Conservation (phyloP, 768 basidiomycete genomes). For the Heimioporus sp. region DNA sequence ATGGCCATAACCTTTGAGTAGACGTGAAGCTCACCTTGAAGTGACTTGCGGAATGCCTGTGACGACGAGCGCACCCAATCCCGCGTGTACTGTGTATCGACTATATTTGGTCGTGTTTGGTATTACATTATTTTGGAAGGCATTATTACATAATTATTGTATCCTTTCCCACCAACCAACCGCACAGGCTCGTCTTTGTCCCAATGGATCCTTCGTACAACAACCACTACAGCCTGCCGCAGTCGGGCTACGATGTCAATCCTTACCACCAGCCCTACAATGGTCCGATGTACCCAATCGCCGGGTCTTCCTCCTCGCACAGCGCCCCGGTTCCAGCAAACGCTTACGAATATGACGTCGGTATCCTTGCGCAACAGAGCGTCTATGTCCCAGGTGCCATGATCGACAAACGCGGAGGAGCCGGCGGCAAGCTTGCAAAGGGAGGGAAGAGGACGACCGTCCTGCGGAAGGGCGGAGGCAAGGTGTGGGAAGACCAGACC, state of each 20-base stretch:
- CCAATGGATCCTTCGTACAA: conserved; percentile 36
- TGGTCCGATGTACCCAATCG: conserved; percentile 68
- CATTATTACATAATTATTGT: conserved; percentile 15
- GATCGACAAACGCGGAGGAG: conserved; percentile 83
- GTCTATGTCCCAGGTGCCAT: conserved; percentile 91
- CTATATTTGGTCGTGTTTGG: conserved; percentile 32
- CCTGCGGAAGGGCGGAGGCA: conserved; percentile 91
- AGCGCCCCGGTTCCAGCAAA: conserved; percentile 82
- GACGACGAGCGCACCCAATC: conserved; percentile 23
- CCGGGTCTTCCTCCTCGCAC: conserved; percentile 64
- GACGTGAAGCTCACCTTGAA: conserved; percentile 39
- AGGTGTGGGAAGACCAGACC: conserved; percentile 98
- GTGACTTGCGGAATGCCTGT: conserved; percentile 29
- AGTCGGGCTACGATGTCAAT: conserved; percentile 61
- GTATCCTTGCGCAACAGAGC: conserved; percentile 86
- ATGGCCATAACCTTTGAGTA: background rate
- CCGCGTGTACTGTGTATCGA: conserved; percentile 9
- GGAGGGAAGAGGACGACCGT: conserved; percentile 94
- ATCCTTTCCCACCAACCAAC: background rate
- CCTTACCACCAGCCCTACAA: conserved; percentile 81
- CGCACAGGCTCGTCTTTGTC: background rate
- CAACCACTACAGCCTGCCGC: conserved; percentile 52
- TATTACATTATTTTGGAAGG: conserved; percentile 5
- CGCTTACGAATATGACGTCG: conserved; percentile 91
- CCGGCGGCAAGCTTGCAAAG: conserved; percentile 83